These are phyloP conservation scores for Hypomontagnella submonticulosa DNA, from an alignment of 495 filamentous ascomycete species.

Conservation along the genomic window DNA sequence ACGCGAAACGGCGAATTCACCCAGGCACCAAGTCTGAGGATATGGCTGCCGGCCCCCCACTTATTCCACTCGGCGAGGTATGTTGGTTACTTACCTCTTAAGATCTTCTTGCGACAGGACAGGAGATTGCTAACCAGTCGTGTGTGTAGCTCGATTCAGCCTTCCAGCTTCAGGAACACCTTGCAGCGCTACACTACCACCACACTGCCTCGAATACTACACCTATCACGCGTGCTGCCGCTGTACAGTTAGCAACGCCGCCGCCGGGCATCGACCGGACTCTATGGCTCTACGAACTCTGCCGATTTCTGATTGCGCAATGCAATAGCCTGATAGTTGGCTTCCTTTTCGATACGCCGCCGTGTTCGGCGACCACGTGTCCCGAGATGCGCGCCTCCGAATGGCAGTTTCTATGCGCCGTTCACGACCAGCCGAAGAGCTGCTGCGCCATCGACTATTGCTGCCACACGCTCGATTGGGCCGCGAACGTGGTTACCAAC, in stretches of 20 bases:
- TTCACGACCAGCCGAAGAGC: slow-evolving; percentile 92
- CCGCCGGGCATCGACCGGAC: slow-evolving; percentile 83
- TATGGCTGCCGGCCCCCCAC: slow-evolving; percentile 90
- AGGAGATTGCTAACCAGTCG: slow-evolving; percentile 6
- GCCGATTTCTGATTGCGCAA: slow-evolving; percentile 91
- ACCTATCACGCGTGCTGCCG: slow-evolving; percentile 79
- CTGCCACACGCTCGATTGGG: slow-evolving; percentile 98
- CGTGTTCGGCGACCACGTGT: slow-evolving; percentile 87
- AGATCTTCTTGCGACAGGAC: slow-evolving; percentile 9
- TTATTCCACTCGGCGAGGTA: slow-evolving; percentile 86
- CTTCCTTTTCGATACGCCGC: slow-evolving; percentile 88
- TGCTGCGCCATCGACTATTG: slow-evolving; percentile 99
- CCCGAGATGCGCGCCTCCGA: slow-evolving; percentile 98
- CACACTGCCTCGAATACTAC: slow-evolving; percentile 73
- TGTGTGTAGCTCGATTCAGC: slow-evolving; percentile 83
- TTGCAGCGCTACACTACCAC: slow-evolving; percentile 87
- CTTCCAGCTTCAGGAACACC: slow-evolving; percentile 98
- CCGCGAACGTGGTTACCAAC: slow-evolving; percentile 87
- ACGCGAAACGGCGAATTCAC: slow-evolving; percentile 81
- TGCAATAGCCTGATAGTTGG: slow-evolving; percentile 90
- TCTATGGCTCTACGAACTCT: slow-evolving; percentile 97
- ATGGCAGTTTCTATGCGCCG: slow-evolving; percentile 99
- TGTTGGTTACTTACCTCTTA: slow-evolving; percentile 30
- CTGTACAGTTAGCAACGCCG: slow-evolving; percentile 76
- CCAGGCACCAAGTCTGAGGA: slow-evolving; percentile 90